Percentiles rank a stretch among this genome's conserved stretches.
Evolutionary conservation across 306 rosid genomes (phyloP).

Genomic region (Cicer arietinum): DNA sequence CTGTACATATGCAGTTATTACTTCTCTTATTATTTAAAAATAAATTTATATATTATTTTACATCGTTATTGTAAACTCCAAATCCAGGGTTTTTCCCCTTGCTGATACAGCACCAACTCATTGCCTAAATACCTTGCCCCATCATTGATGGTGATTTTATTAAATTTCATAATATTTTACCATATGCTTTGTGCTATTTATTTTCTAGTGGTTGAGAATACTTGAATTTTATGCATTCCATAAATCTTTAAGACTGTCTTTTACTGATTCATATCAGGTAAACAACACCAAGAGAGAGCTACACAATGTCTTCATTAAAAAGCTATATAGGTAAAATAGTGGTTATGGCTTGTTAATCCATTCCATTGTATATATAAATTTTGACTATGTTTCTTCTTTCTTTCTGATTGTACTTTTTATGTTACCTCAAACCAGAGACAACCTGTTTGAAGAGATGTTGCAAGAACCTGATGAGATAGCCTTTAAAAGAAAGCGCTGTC

Average conservation of each 20-base stretch:
- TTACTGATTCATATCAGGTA: slow-evolving; percentile 62
- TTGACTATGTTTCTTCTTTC: neutral
- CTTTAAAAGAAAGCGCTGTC: slow-evolving; percentile 80
- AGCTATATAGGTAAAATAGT: slow-evolving; percentile 79
- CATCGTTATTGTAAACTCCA: neutral
- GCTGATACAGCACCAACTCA: neutral
- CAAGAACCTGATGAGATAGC: slow-evolving; percentile 95
- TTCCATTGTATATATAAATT: neutral
- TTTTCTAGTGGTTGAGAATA: slow-evolving; percentile 18
- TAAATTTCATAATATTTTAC: slow-evolving; percentile 25
- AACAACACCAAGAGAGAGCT: slow-evolving; percentile 91
- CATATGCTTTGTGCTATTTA: slow-evolving; percentile 19
- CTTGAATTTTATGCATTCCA: slow-evolving; percentile 22
- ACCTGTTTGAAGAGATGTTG: slow-evolving; percentile 94
- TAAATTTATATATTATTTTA: neutral
- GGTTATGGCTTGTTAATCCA: slow-evolving; percentile 12
- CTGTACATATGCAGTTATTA: slow-evolving; percentile 3
- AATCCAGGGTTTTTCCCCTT: neutral
- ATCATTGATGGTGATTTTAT: slow-evolving; percentile 11
- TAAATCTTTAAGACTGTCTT: slow-evolving; percentile 30
- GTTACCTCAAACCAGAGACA: slow-evolving; percentile 67
- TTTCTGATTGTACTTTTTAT: slow-evolving; percentile 42
- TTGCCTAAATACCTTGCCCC: neutral
- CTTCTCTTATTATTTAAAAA: neutral
- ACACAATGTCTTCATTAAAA: slow-evolving; percentile 92